Conservation (phyloP, 1,284 basidiomycete genomes). For the Ceratobasidium sp. region DNA sequence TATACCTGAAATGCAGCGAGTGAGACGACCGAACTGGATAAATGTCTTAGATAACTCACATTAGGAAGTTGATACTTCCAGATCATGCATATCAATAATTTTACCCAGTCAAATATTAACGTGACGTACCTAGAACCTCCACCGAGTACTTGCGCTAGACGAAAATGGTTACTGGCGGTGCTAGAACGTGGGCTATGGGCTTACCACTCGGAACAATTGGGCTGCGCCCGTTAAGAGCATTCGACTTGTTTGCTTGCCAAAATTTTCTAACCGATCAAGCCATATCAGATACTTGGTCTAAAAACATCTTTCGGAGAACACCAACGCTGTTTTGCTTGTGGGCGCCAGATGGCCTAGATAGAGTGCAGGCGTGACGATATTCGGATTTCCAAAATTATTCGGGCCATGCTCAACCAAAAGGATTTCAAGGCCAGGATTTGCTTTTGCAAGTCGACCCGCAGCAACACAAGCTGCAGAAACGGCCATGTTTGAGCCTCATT, state of each 20-base stretch:
- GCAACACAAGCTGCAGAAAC: slow-evolving; percentile 32
- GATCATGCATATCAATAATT: neutral
- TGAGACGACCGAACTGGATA: neutral
- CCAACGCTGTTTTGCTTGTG: slow-evolving; percentile 38
- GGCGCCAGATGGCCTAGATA: slow-evolving; percentile 22
- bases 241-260: slow-evolving; percentile 37
- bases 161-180: neutral
- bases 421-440: slow-evolving; percentile 38
- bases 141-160: slow-evolving; percentile 18
- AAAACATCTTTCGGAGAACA: neutral
- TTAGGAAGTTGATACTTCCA: slow-evolving; percentile 37
- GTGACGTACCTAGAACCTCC: slow-evolving; percentile 41
- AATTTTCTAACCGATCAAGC: slow-evolving; percentile 2
- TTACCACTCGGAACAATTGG: slow-evolving; percentile 32
- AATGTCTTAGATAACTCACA: slow-evolving; percentile 10
- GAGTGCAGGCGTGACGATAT: slow-evolving; percentile 20
- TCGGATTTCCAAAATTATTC: slow-evolving; percentile 30
- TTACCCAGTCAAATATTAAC: too few species aligned
- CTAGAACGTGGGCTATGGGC: neutral
- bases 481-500: neutral
- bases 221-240: slow-evolving; percentile 35
- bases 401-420: slow-evolving; percentile 42
- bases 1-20: slow-evolving; percentile 11
- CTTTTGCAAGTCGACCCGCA: slow-evolving; percentile 39
- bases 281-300: neutral